These are phyloP conservation scores for Delitschia confertaspora DNA, from an alignment of 495 filamentous ascomycete species.

Conservation along the genomic window DNA sequence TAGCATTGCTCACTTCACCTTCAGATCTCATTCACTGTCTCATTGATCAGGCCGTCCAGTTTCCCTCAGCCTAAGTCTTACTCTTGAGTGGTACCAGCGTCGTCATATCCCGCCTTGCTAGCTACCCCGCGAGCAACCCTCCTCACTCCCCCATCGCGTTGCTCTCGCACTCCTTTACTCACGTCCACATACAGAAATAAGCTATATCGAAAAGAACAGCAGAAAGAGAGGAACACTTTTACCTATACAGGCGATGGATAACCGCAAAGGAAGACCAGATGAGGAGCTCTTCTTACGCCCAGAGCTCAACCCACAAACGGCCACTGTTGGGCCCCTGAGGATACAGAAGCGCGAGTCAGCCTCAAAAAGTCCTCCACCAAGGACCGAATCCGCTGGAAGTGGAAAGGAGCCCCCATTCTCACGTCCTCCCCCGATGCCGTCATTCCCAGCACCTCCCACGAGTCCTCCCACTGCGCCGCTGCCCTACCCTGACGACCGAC, in stretches of 20 bases:
- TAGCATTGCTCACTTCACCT: background rate
- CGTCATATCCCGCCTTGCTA: conserved; percentile 9
- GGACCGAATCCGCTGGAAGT: conserved; percentile 32
- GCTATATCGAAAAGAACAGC: background rate
- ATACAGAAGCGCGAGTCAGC: conserved; percentile 60
- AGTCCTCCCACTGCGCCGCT: conserved; percentile 56
- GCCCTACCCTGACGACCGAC: conserved; percentile 70
- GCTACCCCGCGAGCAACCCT: conserved; percentile 21
- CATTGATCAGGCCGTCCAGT: background rate
- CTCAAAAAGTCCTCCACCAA: conserved; percentile 35
- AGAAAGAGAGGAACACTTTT: background rate
- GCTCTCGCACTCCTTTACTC: background rate
- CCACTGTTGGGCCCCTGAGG: conserved; percentile 73
- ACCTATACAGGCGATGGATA: conserved; percentile 15
- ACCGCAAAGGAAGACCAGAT: conserved; percentile 29
- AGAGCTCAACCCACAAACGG: conserved; percentile 31
- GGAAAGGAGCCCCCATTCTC: conserved; percentile 40
- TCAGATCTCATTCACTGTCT: background rate
- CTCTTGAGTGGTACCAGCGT: background rate
- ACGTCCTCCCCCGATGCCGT: conserved; percentile 31
- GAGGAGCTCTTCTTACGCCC: conserved; percentile 33
- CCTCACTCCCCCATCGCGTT: conserved; percentile 1
- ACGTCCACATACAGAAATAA: conserved; percentile 25
- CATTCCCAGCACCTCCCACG: conserved; percentile 52
- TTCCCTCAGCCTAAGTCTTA: background rate